Evolutionary conservation across 2,329 filamentous ascomycete genomes (phyloP), one percentile per base, ranked within the genome.

Genomic region (Dothideomycetes sp.): DNA sequence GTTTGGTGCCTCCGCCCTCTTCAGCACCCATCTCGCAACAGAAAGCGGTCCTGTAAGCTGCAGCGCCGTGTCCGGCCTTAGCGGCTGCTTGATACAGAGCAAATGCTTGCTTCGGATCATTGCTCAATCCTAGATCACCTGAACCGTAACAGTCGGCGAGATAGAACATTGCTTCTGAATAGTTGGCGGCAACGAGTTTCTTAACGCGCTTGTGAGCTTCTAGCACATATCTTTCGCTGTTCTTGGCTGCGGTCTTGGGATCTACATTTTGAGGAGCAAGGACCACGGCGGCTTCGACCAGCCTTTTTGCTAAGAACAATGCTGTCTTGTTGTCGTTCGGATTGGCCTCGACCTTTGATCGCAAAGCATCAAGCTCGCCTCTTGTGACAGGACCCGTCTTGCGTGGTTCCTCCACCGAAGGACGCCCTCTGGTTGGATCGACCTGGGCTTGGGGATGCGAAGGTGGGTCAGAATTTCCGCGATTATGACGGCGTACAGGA

Each of bases 11-110:
- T 38, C 91, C 91, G 20, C 88, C 89, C 53, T 94, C 88, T 57
- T 96, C 89, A 42, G 87, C 79, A 3, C 91, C 91, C 53, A 98
- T 86, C 60, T 98, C 91, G 57, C 91, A 96, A 65, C 91, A 98
- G 0, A 98, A 89, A 1, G 91, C 91, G 18, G 91, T 94, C 41
- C 91, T 78, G 60, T 96, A 98, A 0, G 91, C 91, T 19, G 86
- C 84, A 40, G 83, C 80, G 2, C 84, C 74, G 59, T 98, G 87
- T 1, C 85, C 85, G 10, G 81, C 65, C 64, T 96, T 98, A 1
- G 91, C 91, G 2, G 89, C 87, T 8, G 86, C 87, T 61, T 95
- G 88, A 54, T 98, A 98, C 8, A 96, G 69, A 2, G 78, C 80
- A 59, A 95, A 98, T 0, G 91, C 91, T 64, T 96, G 88, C 55